Base-by-base conservation (phyloP, 2,329 filamentous ascomycete species). In the Tolypocladium tropicale region DNA sequence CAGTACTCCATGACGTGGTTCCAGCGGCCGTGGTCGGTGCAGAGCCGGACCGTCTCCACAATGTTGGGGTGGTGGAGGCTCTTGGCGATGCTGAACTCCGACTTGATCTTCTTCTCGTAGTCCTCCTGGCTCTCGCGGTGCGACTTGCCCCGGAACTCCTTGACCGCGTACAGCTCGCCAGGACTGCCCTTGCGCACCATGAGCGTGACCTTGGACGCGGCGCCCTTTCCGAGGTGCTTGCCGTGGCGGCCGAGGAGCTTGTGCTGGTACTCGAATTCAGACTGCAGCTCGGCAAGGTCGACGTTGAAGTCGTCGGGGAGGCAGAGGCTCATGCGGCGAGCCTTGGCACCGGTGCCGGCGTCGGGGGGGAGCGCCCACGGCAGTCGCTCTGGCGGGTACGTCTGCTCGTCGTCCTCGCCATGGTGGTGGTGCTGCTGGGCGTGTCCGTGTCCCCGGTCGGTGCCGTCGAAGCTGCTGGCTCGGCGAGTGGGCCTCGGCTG, bases 1-100 rank as follows among this genome's bases (percentile, higher is more conserved):
- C 91, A 95, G 69, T 89, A 95, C 68, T 96, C 90, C 91, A 96
- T 96, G 56, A 95, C 89, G 68, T 95, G 89, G 68, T 90, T 92
- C 88, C 89, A 95, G 41, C 86, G 84, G 34, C 82, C 83, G 62
- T 85, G 81, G 62, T 91, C 80, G 16, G 81, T 84, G 73, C 90
- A 94, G 6, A 95, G 77, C 33, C 86, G 83, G 55, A 91, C 74
- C 0, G 89, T 92, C 70, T 90, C 82, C 60, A 95, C 88, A 63
- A 95, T 89, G 69, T 95, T 95, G 53, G 90, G 89, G 67, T 95
- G 90, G 64, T 90, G 83, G 58, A 92, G 74, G 61, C 88, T 90
- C 75, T 92, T 92, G 58, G 89, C 89, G 61, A 95, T 91, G 69
- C 85, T 90, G 73, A 85, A 96, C 68, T 96, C 91, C 1, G 89